These are phyloP conservation scores for Sanghuangporus baumii DNA, from an alignment of 1,284 basidiomycete genomes.

Conservation along the genomic window DNA sequence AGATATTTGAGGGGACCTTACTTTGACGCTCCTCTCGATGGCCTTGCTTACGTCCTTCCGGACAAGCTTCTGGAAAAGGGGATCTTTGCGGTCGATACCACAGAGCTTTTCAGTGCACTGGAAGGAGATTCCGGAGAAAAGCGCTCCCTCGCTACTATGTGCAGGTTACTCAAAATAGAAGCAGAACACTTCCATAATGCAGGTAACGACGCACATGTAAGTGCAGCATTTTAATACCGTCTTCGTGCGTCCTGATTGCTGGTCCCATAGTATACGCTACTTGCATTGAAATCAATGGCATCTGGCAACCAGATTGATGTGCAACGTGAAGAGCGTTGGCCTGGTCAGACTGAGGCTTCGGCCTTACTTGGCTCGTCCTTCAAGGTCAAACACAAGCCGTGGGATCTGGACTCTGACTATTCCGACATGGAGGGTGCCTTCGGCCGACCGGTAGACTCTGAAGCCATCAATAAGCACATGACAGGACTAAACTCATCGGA, in stretches of 20 bases:
- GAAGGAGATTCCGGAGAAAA: slow-evolving; percentile 50
- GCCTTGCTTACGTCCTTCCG: slow-evolving; percentile 52
- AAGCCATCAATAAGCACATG: not conserved
- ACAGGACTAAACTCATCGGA: not conserved
- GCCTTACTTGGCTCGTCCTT: slow-evolving; percentile 28
- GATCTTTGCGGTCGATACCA: slow-evolving; percentile 66
- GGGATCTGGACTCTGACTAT: slow-evolving; percentile 58
- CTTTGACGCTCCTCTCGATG: slow-evolving; percentile 47
- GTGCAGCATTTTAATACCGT: slow-evolving; percentile 23
- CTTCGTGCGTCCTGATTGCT: not conserved
- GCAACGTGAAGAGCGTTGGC: slow-evolving; percentile 73
- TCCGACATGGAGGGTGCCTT: slow-evolving; percentile 50
- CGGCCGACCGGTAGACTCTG: slow-evolving; percentile 24
- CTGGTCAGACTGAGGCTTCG: slow-evolving; percentile 41
- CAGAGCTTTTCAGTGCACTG: slow-evolving; percentile 64
- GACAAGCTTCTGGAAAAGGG: slow-evolving; percentile 45
- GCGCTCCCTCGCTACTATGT: slow-evolving; percentile 51
- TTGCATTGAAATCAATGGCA: slow-evolving; percentile 61
- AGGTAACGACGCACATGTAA: slow-evolving; percentile 78
- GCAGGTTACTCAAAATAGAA: slow-evolving; percentile 52
- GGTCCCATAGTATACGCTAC: slow-evolving; percentile 54
- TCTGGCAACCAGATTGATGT: slow-evolving; percentile 61
- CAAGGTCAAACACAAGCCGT: slow-evolving; percentile 51
- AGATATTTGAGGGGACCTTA: slow-evolving; percentile 46
- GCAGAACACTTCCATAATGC: slow-evolving; percentile 69